phyloP scores from a whole-genome alignment of 129 eudicot genomes.

The Helichrysum umbraculigerum region DNA sequence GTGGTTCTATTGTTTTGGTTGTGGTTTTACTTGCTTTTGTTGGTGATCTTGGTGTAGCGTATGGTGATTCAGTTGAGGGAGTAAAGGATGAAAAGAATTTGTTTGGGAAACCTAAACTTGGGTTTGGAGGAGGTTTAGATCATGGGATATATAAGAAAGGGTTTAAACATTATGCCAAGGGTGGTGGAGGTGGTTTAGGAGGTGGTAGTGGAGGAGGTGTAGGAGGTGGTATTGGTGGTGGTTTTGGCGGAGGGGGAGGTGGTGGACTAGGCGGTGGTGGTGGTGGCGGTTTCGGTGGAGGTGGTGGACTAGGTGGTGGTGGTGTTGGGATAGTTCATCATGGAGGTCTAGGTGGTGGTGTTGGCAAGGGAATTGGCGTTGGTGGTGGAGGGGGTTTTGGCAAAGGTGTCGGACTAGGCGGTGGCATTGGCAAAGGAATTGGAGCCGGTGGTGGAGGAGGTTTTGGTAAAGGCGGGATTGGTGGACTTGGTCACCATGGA shows the following conservation, averaged over 20 bases:
- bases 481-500: slow-evolving; percentile 8
- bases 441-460: slow-evolving; percentile 26
- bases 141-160: slow-evolving; percentile 45
- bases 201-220: slow-evolving; percentile 39
- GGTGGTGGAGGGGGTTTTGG: slow-evolving; percentile 31
- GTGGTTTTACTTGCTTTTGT: slow-evolving; percentile 30
- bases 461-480: neutral
- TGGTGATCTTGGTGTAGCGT: slow-evolving; percentile 26
- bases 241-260: slow-evolving; percentile 23
- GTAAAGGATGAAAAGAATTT: slow-evolving; percentile 38
- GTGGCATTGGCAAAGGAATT: slow-evolving; percentile 7
- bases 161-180: slow-evolving; percentile 31
- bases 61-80: slow-evolving; percentile 34
- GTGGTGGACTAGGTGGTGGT: slow-evolving; percentile 40
- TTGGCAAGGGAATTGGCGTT: slow-evolving; percentile 33
- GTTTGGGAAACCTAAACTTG: slow-evolving; percentile 35
- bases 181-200: slow-evolving; percentile 40
- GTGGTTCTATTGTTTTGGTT: slow-evolving; percentile 23
- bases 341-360: slow-evolving; percentile 39
- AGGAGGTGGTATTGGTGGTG: slow-evolving; percentile 35
- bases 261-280: slow-evolving; percentile 20
- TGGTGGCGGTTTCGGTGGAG: slow-evolving; percentile 28
- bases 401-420: neutral
- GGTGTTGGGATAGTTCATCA: slow-evolving; percentile 6
- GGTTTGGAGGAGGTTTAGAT: slow-evolving; percentile 38